Evolutionary conservation across 768 basidiomycete species (phyloP).

Genomic region (Leccinum arenicola): DNA sequence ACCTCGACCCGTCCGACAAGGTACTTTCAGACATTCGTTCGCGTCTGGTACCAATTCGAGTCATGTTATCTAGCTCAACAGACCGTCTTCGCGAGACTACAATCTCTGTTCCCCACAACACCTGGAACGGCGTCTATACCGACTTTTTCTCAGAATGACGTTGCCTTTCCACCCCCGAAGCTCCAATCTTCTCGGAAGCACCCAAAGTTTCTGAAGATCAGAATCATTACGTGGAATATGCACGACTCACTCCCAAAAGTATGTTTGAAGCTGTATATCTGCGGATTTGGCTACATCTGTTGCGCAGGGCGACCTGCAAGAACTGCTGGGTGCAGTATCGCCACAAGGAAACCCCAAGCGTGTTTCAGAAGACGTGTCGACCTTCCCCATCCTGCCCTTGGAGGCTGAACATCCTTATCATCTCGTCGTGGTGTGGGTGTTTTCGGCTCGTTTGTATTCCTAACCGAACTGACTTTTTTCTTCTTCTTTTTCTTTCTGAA

Average conservation of each 20-base stretch:
- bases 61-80: conserved; percentile 30
- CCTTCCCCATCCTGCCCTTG: conserved; percentile 46
- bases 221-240: conserved; percentile 84
- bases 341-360: conserved; percentile 33
- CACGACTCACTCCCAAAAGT: conserved; percentile 80
- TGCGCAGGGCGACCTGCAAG: conserved; percentile 65
- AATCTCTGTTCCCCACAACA: conserved; percentile 47
- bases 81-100: conserved; percentile 48
- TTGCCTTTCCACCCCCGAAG: conserved; percentile 21
- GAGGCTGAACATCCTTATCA: conserved; percentile 70
- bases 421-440: conserved; percentile 68
- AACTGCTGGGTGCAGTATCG: conserved; percentile 63
- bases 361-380: conserved; percentile 21
- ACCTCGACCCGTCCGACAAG: conserved; percentile 18
- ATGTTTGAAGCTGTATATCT: conserved; percentile 1
- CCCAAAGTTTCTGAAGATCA: conserved; percentile 56
- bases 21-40: conserved; percentile 9
- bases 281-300: conserved; percentile 3
- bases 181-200: conserved; percentile 24
- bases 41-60: conserved; percentile 7
- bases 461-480: conserved; percentile 13
- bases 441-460: conserved; percentile 1
- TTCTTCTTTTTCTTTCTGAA: conserved; percentile 22
- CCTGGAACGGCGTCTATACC: conserved; percentile 23
- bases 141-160: conserved; percentile 20